Percentiles rank a stretch among this genome's conserved stretches.
phyloP scores from a whole-genome alignment of 2,329 filamentous ascomycete genomes.

The Magnaporthales sp. region DNA sequence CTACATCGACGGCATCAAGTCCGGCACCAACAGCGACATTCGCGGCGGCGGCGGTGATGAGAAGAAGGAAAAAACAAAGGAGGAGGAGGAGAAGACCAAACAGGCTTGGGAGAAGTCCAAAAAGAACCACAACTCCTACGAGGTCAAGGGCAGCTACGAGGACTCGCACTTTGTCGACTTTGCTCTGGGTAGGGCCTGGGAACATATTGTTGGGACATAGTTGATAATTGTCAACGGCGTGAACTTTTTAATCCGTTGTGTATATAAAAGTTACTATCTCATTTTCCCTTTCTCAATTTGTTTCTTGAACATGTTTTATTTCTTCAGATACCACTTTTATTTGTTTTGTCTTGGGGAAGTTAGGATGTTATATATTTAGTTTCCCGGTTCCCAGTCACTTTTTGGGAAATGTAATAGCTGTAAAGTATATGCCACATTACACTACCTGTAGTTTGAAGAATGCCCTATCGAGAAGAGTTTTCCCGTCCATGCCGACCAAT shows the following conservation, averaged over 20 bases:
- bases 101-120: conserved; percentile 13
- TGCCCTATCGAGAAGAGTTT: too few relatives aligned
- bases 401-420: too few relatives aligned
- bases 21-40: conserved; percentile 7
- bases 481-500: too few relatives aligned
- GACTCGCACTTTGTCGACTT: neutral
- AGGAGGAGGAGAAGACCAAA: conserved; percentile 24
- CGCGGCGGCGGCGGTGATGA: conserved; percentile 12
- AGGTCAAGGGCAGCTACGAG: neutral
- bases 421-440: too few relatives aligned
- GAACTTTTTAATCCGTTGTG: neutral
- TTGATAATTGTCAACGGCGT: neutral
- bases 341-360: too few relatives aligned
- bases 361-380: too few relatives aligned
- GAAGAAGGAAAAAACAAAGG: conserved; percentile 22
- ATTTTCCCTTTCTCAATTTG: neutral
- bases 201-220: neutral
- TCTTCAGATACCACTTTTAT: too few relatives aligned
- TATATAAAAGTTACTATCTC: neutral
- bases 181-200: neutral
- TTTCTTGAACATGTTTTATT: neutral
- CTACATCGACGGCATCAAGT: conserved; percentile 44
- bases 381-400: too few relatives aligned
- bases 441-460: too few relatives aligned
- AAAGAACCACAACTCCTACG: neutral